Percentiles rank a stretch among this genome's conserved stretches.
Conservation (phyloP, 805 yeast species). For the Wickerhamiella spandovensis region DNA sequence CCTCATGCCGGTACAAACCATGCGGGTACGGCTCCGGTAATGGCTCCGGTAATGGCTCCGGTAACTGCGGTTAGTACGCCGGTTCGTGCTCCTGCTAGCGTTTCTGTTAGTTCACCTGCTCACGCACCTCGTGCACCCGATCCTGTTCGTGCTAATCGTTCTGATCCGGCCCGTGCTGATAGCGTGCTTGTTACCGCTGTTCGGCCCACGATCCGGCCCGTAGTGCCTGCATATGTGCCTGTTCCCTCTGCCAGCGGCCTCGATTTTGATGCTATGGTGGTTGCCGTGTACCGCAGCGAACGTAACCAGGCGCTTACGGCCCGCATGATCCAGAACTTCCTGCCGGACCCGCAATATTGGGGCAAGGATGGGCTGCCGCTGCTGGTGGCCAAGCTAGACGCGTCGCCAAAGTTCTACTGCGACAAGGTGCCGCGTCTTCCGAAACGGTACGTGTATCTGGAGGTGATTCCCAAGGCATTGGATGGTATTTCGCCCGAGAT, state of each 20-base stretch:
- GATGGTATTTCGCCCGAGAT: neutral
- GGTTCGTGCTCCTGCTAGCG: too few species aligned
- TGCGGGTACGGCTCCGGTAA: too few species aligned
- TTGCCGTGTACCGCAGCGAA: neutral
- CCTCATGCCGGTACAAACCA: too few species aligned
- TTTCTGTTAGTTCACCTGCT: too few species aligned
- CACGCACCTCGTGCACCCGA: neutral
- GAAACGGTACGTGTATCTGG: neutral
- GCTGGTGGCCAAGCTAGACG: neutral
- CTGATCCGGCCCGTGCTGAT: too few species aligned
- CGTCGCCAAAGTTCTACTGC: neutral
- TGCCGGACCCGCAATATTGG: neutral
- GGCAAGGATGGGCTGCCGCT: neutral
- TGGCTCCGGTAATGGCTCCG: too few species aligned
- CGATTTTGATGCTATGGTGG: neutral
- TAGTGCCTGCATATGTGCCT: too few species aligned
- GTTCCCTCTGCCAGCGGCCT: too few species aligned
- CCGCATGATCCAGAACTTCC: neutral
- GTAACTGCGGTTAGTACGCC: too few species aligned
- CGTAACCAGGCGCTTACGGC: neutral
- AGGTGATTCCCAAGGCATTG: neutral
- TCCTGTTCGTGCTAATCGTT: too few species aligned
- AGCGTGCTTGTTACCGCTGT: too few species aligned
- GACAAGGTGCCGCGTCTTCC: neutral
- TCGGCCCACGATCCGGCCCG: too few species aligned